Conservation (phyloP, 176 grass and related monocot genomes). For the Musa schizocarpa region DNA sequence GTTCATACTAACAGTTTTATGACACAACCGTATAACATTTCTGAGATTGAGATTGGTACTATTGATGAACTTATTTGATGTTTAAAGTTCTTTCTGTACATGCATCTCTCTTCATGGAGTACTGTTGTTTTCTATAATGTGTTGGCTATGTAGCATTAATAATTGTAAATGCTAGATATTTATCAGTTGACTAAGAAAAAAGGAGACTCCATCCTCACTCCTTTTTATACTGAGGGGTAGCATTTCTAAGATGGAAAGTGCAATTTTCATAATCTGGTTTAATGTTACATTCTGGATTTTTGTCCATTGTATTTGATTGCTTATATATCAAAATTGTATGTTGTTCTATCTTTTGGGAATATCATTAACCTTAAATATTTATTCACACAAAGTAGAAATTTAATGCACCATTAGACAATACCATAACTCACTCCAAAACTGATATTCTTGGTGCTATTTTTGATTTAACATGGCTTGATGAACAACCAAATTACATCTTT, state of each 20-base stretch:
- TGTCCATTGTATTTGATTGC: neutral
- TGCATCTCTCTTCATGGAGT: too few species aligned
- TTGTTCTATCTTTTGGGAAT: neutral
- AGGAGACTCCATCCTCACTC: neutral
- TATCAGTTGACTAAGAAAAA: too few species aligned
- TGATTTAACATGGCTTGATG: neutral
- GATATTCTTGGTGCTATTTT: neutral
- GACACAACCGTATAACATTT: too few species aligned
- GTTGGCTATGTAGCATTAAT: neutral
- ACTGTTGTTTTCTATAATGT: too few species aligned
- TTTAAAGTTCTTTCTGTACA: too few species aligned
- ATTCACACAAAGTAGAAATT: neutral
- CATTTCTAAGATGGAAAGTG: neutral
- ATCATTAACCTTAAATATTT: neutral
- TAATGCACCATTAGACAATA: neutral
- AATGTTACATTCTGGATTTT: neutral
- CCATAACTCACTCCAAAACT: neutral
- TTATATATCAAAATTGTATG: neutral
- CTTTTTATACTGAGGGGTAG: neutral
- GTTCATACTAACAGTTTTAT: too few species aligned
- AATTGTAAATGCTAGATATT: too few species aligned
- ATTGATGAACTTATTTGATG: too few species aligned
- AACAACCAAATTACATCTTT: neutral
- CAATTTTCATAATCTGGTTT: neutral
- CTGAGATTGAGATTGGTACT: too few species aligned